Percentiles rank a stretch among this genome's conserved stretches.
Conservation (phyloP, 345 rosid genomes). For the Brassica juncea region DNA sequence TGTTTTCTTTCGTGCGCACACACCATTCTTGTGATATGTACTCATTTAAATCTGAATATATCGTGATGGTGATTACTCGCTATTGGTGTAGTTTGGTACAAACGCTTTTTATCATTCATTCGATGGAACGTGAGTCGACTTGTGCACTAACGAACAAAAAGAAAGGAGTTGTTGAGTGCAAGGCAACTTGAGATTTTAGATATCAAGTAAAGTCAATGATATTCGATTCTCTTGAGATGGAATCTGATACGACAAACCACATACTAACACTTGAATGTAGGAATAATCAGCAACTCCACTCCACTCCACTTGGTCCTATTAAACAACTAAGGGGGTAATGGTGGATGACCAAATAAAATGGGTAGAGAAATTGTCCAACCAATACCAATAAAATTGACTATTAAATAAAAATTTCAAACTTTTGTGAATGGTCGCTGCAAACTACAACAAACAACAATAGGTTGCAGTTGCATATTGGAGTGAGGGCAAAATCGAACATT, state of each 20-base stretch:
- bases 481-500: no score
- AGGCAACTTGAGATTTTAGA: neutral
- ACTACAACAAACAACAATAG: no score
- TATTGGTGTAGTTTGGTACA: neutral
- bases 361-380: no score
- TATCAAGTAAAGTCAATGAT: constrained; percentile 29
- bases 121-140: constrained; percentile 24
- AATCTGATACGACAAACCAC: constrained; percentile 42
- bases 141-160: constrained; percentile 22
- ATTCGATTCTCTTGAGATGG: constrained; percentile 32
- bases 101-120: neutral
- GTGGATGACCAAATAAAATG: no score
- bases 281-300: constrained; percentile 29
- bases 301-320: constrained; percentile 2
- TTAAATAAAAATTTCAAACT: no score
- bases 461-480: no score
- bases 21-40: neutral
- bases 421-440: no score
- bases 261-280: constrained; percentile 27
- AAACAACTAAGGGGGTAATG: no score
- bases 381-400: no score
- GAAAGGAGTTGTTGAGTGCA: neutral
- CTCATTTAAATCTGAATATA: neutral
- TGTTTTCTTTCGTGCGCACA: neutral
- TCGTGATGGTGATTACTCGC: neutral